phyloP scores from a whole-genome alignment of 371 early-diverging fungal genomes.

The Rhizopus stolonifer region DNA sequence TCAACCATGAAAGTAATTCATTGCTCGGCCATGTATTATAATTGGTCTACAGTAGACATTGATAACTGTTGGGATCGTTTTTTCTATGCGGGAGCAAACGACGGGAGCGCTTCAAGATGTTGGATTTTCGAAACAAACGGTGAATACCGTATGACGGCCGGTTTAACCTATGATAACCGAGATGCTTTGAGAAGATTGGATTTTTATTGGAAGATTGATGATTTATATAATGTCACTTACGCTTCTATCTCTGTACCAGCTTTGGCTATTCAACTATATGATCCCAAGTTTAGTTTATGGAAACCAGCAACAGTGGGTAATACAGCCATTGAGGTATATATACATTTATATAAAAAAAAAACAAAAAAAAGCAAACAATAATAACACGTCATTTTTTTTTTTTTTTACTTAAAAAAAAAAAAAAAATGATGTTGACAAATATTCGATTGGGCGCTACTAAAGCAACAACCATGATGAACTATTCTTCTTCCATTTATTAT shows the following conservation, averaged over 20 bases:
- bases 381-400: no score
- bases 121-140: constrained; percentile 30
- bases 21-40: constrained; percentile 26
- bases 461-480: constrained; percentile 23
- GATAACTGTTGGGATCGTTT: constrained; percentile 18
- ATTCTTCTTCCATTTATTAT: constrained; percentile 30
- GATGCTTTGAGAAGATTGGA: constrained; percentile 33
- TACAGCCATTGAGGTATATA: constrained; percentile 28
- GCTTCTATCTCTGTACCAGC: constrained; percentile 31
- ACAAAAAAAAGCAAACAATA: neutral
- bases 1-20: constrained; percentile 25
- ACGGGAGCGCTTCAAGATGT: constrained; percentile 15
- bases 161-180: constrained; percentile 8
- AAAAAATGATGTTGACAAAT: no score
- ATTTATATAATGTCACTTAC: constrained; percentile 12
- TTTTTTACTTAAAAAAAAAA: constrained; percentile 16
- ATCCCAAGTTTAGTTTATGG: constrained; percentile 33
- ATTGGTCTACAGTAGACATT: constrained; percentile 18
- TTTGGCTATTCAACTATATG: constrained; percentile 32
- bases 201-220: constrained; percentile 40
- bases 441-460: constrained; percentile 26
- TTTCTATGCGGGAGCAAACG: constrained; percentile 7
- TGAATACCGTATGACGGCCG: constrained; percentile 22
- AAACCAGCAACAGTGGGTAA: constrained; percentile 10
- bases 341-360: neutral